Base-by-base conservation (phyloP, 306 rosid species). In the Rosa lucieae region DNA sequence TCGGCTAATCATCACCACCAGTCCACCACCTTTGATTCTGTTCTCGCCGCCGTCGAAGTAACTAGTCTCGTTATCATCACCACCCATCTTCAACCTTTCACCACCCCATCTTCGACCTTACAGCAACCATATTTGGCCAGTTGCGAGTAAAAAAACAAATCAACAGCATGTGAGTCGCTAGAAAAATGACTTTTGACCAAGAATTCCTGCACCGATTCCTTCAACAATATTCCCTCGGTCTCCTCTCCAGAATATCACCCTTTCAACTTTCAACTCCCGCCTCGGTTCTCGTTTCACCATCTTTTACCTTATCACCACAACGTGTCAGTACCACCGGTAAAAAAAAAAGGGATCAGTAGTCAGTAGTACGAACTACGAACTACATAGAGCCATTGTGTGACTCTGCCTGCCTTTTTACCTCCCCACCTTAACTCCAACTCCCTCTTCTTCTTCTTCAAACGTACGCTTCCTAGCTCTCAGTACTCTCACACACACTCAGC, bases 121-220 rank as follows among this genome's bases (percentile, higher is more conserved):
- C 63, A 56, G 32, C n/a, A 56, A 56, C 39, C 5, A n/a, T 61
- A 12, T 56, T 59, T 10, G 66, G 5, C 32, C 5, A 32, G 9
- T 23, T 21, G 32, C 32, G 3, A 21, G 67, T 61, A 26, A 11
- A 61, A 61, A 48, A 26, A 26, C 15, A 26, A 61, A 10, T 61
- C 26, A 61, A 58, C 65, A 17, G 59, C 67, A 61, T 61, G 67
- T 26, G 39, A 58, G 12, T 21, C 65, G 32, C 29, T 8, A 53
- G 23, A 53, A 53, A 53, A 53, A 53, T 5, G 59, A 56, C 67
- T 61, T 61, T 61, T 61, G 67, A 61, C 67, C 67, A 11, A 58
- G 65, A 58, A 58, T 21, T 58, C 65, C 65, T 58, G 67, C 67
- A 61, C 66, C 37, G 39, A 61, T 61, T 61, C 67, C 67, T 61